Evolutionary conservation across 495 filamentous ascomycete species (phyloP).

Genomic region (Daldinia decipiens): DNA sequence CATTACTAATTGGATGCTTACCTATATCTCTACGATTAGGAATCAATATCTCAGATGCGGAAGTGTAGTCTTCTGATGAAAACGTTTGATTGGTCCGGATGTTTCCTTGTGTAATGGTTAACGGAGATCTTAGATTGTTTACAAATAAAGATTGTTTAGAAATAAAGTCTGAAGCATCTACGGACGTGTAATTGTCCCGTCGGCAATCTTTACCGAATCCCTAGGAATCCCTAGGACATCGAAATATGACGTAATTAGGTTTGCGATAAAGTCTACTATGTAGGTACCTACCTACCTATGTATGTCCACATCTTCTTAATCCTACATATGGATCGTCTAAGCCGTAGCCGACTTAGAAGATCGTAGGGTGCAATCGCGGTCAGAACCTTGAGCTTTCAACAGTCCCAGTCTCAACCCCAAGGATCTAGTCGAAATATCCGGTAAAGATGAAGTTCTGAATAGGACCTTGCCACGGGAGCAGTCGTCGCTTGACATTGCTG

Average conservation of each 20-base stretch:
- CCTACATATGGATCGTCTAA: too few species aligned
- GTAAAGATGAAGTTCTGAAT: constrained; percentile 40
- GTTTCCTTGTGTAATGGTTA: not conserved
- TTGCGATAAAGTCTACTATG: not conserved
- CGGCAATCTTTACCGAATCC: not conserved
- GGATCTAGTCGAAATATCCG: constrained; percentile 28
- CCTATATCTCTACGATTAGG: not conserved
- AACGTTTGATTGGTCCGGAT: not conserved
- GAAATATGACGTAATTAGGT: not conserved
- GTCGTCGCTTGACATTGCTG: constrained; percentile 18
- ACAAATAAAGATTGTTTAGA: not conserved
- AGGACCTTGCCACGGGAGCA: constrained; percentile 40
- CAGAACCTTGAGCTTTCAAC: not conserved
- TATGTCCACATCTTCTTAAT: too few species aligned
- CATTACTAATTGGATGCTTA: constrained; percentile 2
- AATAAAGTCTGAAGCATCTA: not conserved
- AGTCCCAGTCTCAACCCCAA: not conserved
- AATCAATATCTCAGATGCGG: not conserved
- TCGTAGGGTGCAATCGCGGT: not conserved
- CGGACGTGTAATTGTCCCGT: not conserved
- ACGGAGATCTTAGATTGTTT: not conserved
- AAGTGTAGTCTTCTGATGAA: not conserved
- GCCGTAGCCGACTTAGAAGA: not conserved
- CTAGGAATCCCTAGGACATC: not conserved
- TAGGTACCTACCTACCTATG: too few species aligned